A percentile compares a stretch with the other conserved stretches of the same genome.
phyloP scores from a whole-genome alignment of 306 rosid genomes.

The barrel medic (Medicago truncatula) region MtrunA17r5.0-ANR NC_053043.1:51137001-51137500 shows the following conservation, averaged over 20 bases:
- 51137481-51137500: not conserved
- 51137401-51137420: not conserved
- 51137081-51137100: conserved; percentile 97
- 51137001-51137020: conserved; percentile 37
- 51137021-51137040: conserved; percentile 40
- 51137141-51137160: conserved; percentile 97
- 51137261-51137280: conserved; percentile 39
- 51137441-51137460: not conserved
- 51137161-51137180: conserved; percentile 95
- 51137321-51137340: conserved; percentile 22
- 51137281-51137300: not conserved
- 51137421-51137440: conserved; percentile 9
- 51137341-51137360: conserved; percentile 1
- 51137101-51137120: conserved; percentile 85
- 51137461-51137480: not conserved
- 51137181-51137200: conserved; percentile 97
- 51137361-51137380: conserved; percentile 22
- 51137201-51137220: conserved; percentile 98
- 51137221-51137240: conserved; percentile 99
- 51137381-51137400: conserved; percentile 21
- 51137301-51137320: conserved; percentile 6
- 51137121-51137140: conserved; percentile 96
- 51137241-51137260: conserved; percentile 48
- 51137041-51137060: conserved; percentile 51
- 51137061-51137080: conserved; percentile 95